phyloP scores from a whole-genome alignment of 495 filamentous ascomycete genomes.

The Xylaria cubensis region DNA sequence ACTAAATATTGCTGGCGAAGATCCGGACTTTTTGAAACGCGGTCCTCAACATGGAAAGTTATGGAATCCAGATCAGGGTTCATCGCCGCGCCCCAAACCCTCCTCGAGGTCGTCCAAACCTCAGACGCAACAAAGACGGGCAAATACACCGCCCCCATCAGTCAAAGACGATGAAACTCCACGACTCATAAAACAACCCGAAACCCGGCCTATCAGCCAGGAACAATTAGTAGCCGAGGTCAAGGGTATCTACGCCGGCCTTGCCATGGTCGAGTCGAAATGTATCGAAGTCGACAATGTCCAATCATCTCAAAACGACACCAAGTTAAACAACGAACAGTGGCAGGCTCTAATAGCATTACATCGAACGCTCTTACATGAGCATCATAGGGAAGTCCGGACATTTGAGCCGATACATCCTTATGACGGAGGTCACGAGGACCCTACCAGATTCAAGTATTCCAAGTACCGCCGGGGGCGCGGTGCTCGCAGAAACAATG shows the following conservation, averaged over 20 bases:
- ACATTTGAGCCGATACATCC: too few relatives aligned
- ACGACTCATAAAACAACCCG: slow-evolving; percentile 45
- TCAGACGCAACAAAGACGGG: not conserved
- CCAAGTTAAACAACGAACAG: slow-evolving; percentile 60
- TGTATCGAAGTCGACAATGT: slow-evolving; percentile 72
- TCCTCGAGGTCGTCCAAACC: slow-evolving; percentile 3
- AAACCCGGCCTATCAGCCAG: slow-evolving; percentile 65
- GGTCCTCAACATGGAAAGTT: slow-evolving; percentile 41
- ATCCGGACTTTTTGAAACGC: slow-evolving; percentile 42
- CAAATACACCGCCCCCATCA: not conserved
- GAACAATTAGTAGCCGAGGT: slow-evolving; percentile 70
- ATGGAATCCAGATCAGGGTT: slow-evolving; percentile 43
- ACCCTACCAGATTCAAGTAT: too few relatives aligned
- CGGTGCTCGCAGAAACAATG: too few relatives aligned
- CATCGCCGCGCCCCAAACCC: slow-evolving; percentile 11
- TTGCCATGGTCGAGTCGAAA: slow-evolving; percentile 76
- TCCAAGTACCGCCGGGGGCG: too few relatives aligned
- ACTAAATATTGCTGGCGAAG: slow-evolving; percentile 24
- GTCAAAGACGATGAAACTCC: slow-evolving; percentile 30
- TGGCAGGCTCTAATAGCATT: slow-evolving; percentile 75
- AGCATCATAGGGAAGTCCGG: too few relatives aligned
- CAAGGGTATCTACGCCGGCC: slow-evolving; percentile 71
- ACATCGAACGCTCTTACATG: slow-evolving; percentile 74
- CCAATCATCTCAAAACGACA: slow-evolving; percentile 53
- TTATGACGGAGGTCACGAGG: too few relatives aligned